Conservation (phyloP, 2,329 filamentous ascomycete species). For the Colletotrichum sp. region DNA sequence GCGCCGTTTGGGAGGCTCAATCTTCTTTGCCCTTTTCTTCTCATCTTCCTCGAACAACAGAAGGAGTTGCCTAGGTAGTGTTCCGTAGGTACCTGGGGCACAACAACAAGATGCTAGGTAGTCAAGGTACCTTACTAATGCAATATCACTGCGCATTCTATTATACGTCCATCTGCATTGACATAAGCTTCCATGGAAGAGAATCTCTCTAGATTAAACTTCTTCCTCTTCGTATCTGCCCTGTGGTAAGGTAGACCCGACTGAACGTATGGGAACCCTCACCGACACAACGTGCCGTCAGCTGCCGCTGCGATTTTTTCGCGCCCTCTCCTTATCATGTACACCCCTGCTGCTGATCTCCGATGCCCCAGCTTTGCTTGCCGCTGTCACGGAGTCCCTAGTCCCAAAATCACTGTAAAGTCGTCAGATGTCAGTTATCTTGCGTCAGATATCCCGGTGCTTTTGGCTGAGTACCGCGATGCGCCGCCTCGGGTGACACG, state of each 20-base stretch:
- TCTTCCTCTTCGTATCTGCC: neutral
- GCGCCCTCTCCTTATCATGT: neutral
- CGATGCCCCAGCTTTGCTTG: neutral
- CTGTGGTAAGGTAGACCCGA: neutral
- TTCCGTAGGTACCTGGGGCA: neutral
- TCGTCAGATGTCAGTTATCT: slow-evolving; percentile 1
- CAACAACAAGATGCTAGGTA: neutral
- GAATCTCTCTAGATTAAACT: neutral
- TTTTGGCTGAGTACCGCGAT: neutral
- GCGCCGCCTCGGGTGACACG: neutral
- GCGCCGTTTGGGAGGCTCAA: slow-evolving; percentile 5
- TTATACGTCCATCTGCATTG: neutral
- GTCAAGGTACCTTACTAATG: neutral
- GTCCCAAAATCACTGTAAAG: neutral
- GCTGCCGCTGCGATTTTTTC: neutral
- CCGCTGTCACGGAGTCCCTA: neutral
- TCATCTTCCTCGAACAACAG: neutral
- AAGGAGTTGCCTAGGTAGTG: neutral
- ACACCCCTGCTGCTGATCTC: neutral
- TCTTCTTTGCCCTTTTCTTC: neutral
- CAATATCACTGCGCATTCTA: neutral
- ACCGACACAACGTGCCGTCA: neutral
- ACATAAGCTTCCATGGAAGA: neutral
- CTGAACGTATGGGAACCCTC: neutral
- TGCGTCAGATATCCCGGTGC: neutral